Conservation (phyloP, 257 asterid genomes). For the Capsicum rhomboideum region DNA sequence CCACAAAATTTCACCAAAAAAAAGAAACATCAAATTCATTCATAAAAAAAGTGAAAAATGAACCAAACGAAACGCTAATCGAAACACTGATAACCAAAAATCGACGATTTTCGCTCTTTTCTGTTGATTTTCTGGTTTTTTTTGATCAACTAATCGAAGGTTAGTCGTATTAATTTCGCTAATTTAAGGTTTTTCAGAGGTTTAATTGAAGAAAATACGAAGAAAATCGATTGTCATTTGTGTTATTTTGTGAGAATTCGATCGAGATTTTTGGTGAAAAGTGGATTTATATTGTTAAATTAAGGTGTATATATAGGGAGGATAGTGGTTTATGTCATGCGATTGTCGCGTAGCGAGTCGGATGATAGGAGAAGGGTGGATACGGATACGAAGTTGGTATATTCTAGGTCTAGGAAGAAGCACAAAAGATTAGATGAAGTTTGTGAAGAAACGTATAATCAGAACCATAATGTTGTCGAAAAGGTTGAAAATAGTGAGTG, state of each 20-base stretch:
- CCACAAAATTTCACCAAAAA: neutral
- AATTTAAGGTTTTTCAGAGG: constrained; percentile 6
- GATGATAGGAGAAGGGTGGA: constrained; percentile 28
- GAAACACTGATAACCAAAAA: neutral
- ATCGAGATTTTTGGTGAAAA: neutral
- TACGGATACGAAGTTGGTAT: constrained; percentile 43
- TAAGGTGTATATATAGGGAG: neutral
- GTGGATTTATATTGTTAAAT: neutral
- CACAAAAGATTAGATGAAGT: constrained; percentile 82
- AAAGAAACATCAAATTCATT: neutral
- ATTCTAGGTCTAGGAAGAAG: constrained; percentile 59
- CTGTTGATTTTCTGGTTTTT: constrained; percentile 21
- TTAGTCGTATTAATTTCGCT: constrained; percentile 34
- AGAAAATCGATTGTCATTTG: constrained; percentile 1
- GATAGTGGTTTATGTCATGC: constrained; percentile 50
- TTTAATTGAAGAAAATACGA: constrained; percentile 1
- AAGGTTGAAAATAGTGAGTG: constrained; percentile 24
- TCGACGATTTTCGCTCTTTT: constrained; percentile 22
- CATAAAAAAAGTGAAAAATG: neutral
- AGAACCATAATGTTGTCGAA: constrained; percentile 39
- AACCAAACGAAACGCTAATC: neutral
- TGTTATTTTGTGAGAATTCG: neutral
- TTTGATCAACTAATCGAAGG: constrained; percentile 47
- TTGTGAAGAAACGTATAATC: constrained; percentile 56
- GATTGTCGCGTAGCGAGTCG: constrained; percentile 50